phyloP scores from a whole-genome alignment of 169 alveolate species.

The Plasmodium adleri region DNA sequence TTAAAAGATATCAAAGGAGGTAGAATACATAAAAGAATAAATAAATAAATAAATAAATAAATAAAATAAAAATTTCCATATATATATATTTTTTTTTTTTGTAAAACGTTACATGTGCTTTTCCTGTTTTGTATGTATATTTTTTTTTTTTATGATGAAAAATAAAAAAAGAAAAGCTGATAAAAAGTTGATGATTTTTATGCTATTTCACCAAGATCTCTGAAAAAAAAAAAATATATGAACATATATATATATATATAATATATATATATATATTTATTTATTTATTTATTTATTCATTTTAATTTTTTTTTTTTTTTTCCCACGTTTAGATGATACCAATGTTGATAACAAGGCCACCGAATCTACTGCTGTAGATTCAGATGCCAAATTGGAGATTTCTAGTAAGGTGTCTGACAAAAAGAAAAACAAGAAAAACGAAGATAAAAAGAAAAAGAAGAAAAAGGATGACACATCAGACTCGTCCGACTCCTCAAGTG shows the following conservation, averaged over 20 bases:
- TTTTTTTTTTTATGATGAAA: slow-evolving; percentile 37
- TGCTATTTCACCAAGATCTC: slow-evolving; percentile 74
- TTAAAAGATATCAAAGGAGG: slow-evolving; percentile 17
- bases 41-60: not conserved
- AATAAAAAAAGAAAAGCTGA: slow-evolving; percentile 18
- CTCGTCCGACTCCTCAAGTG: slow-evolving; percentile 29
- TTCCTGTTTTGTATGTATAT: not conserved
- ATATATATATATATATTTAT: not conserved
- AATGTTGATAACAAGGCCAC: slow-evolving; percentile 27
- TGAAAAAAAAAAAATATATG: slow-evolving; percentile 33
- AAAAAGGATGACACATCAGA: slow-evolving; percentile 19
- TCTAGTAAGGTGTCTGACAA: not conserved
- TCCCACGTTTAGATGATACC: slow-evolving; percentile 11
- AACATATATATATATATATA: not conserved
- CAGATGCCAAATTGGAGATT: slow-evolving; percentile 27
- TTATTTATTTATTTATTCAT: not conserved
- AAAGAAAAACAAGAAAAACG: slow-evolving; percentile 26
- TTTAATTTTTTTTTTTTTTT: slow-evolving; percentile 5
- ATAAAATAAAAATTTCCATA: not conserved
- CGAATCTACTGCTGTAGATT: slow-evolving; percentile 72
- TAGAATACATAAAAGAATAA: not conserved
- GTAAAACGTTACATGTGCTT: not conserved
- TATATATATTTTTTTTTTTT: slow-evolving; percentile 1
- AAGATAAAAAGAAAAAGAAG: not conserved
- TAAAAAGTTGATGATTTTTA: slow-evolving; percentile 23